Conservation (phyloP, 805 yeast species). For the Maudiozyma serrabonitensis region DNA sequence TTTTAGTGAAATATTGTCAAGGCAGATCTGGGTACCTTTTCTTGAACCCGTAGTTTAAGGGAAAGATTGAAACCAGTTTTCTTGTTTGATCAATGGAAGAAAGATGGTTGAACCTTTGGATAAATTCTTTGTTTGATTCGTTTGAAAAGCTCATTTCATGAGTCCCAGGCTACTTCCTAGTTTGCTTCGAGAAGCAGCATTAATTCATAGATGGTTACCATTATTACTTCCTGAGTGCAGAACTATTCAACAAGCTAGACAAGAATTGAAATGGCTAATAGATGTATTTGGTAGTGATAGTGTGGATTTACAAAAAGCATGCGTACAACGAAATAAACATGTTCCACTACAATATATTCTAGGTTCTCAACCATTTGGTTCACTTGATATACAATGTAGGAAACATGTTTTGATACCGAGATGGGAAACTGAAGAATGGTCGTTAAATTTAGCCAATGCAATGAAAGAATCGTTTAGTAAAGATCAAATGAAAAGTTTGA, state of each 20-base stretch:
- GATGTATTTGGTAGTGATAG: slow-evolving; percentile 8
- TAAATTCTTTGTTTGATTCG: too few relatives aligned
- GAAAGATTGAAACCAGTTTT: too few relatives aligned
- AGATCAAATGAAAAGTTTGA: slow-evolving; percentile 2
- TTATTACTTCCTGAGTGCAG: slow-evolving; percentile 24
- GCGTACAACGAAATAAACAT: slow-evolving; percentile 38
- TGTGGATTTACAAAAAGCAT: slow-evolving; percentile 33
- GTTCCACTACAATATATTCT: slow-evolving; percentile 80
- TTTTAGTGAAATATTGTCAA: too few relatives aligned
- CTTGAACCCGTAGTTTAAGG: too few relatives aligned
- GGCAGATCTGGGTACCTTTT: too few relatives aligned
- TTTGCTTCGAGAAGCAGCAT: slow-evolving; percentile 8
- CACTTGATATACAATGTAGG: slow-evolving; percentile 47
- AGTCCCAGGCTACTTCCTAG: slow-evolving; percentile 18
- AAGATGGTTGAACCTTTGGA: too few relatives aligned
- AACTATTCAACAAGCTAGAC: slow-evolving; percentile 12
- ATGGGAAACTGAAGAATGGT: slow-evolving; percentile 96
- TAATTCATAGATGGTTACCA: slow-evolving; percentile 14
- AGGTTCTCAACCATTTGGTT: slow-evolving; percentile 81
- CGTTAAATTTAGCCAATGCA: slow-evolving; percentile 31
- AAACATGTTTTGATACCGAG: slow-evolving; percentile 77
- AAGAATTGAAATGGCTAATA: slow-evolving; percentile 23
- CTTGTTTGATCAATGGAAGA: too few relatives aligned
- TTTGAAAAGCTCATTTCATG: background rate
- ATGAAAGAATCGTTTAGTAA: background rate